Base-by-base conservation (phyloP, 2,329 filamentous ascomycete species). In the Scedosporium dehoogii region DNA sequence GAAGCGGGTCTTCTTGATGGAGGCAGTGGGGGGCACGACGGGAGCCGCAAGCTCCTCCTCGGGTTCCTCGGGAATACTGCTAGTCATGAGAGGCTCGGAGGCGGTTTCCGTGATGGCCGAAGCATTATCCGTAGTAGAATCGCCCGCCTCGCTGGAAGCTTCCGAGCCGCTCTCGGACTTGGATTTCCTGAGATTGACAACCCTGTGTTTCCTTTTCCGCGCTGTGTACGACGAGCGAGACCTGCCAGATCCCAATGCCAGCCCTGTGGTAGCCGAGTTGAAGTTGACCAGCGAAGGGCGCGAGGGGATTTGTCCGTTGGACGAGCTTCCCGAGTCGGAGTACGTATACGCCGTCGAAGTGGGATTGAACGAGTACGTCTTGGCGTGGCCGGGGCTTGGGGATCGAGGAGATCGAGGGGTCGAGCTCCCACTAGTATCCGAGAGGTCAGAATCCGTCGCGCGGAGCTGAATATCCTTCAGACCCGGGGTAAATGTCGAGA, bases 401-500 rank as follows among this genome's bases (percentile, higher is more conserved):
- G 57, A 59, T 14, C 57, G 57, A 38, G 60, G 60, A 12, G 60
- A 29, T 29, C 27, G 27, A 29, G 27, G 27, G 4, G 27, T 62
- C 2, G 60, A 57, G 46, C 73, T 81, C 59, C 62, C 65, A 66
- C 70, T 67, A 63, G 78, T 70, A 63, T 94, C 90, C 53, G 80
- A 80, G 63, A 86, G 81, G 65, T 96, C 92, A 59, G 53, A 62
- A 16, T 93, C 90, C 91, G 92, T 96, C 38, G 93, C 94, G 64
- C 94, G 85, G 73, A 96, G 97, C 27, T 97, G 88, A 3, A 91
- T 90, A 73, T 97, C 91, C 60, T 85, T 81, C 63, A 97, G 93
- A n/a, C 88, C 86, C 0, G 93, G 92, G 1, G 93, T 97, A 71
- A 96, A 96, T 0, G 97, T 79, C 4, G 92, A 96, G 41, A 97